Conservation (phyloP, 352 stramenopile genomes). For the Globisporangium viniferum region DNA sequence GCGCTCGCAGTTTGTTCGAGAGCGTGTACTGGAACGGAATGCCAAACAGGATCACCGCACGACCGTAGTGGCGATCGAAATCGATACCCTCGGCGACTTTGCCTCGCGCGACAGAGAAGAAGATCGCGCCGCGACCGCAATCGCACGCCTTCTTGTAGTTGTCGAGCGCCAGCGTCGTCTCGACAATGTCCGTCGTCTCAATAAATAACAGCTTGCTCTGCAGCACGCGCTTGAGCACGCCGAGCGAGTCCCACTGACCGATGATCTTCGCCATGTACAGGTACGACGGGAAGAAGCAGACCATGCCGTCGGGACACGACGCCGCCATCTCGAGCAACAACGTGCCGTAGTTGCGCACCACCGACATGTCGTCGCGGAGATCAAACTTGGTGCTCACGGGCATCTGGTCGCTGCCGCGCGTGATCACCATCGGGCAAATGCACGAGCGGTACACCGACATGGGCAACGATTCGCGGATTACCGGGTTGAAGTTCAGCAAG, state of each 20-base stretch:
- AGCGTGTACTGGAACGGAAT: slow-evolving; percentile 99
- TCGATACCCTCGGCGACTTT: slow-evolving; percentile 99
- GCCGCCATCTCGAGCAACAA: slow-evolving; percentile 94
- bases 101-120: slow-evolving; percentile 97
- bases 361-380: slow-evolving; percentile 78
- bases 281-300: slow-evolving; percentile 99
- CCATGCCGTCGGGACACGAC: slow-evolving; percentile 96
- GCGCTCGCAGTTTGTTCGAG: slow-evolving; percentile 89
- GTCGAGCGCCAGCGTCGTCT: slow-evolving; percentile 98
- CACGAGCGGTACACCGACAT: slow-evolving; percentile 98
- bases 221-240: slow-evolving; percentile 92
- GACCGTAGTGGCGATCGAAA: slow-evolving; percentile 99
- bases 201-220: slow-evolving; percentile 99
- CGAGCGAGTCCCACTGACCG: slow-evolving; percentile 93
- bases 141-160: slow-evolving; percentile 98
- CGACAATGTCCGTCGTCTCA: slow-evolving; percentile 99
- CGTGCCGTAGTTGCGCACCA: slow-evolving; percentile 96
- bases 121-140: slow-evolving; percentile 95
- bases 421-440: slow-evolving; percentile 98
- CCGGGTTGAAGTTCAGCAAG: slow-evolving; percentile 96
- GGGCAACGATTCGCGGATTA: slow-evolving; percentile 93
- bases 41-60: slow-evolving; percentile 97
- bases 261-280: slow-evolving; percentile 99
- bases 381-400: slow-evolving; percentile 96
- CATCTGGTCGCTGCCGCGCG: slow-evolving; percentile 95